Percentiles rank a stretch among this genome's conserved stretches.
phyloP scores from a whole-genome alignment of 352 stramenopile genomes.

The Phytopythium chamaehyphon region DNA sequence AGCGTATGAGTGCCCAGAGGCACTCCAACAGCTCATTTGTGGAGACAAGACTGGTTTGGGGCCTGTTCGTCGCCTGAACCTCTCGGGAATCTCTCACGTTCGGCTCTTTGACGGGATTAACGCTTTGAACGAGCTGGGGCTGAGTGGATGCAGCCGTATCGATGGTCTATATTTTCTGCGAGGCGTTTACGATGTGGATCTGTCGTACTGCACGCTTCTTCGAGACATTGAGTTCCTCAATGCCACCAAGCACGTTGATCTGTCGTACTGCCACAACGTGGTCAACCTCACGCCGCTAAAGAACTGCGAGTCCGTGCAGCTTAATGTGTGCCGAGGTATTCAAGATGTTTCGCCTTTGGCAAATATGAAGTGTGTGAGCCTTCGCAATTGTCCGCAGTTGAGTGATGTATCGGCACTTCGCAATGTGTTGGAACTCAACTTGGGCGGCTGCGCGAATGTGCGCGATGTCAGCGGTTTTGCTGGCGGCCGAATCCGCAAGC shows the following conservation, averaged over 20 bases:
- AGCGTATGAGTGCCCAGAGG: slow-evolving; percentile 29
- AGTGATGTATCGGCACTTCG: slow-evolving; percentile 39
- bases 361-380: slow-evolving; percentile 37
- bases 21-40: slow-evolving; percentile 25
- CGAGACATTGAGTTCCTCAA: slow-evolving; percentile 40
- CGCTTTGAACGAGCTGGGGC: slow-evolving; percentile 36
- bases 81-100: slow-evolving; percentile 46
- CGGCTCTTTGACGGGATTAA: slow-evolving; percentile 52
- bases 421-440: slow-evolving; percentile 49
- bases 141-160: slow-evolving; percentile 55
- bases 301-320: slow-evolving; percentile 40
- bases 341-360: slow-evolving; percentile 37
- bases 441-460: slow-evolving; percentile 45
- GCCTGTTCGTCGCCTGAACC: slow-evolving; percentile 35
- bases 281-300: slow-evolving; percentile 39
- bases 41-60: background rate
- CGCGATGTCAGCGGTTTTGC: slow-evolving; percentile 35
- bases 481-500: slow-evolving; percentile 26
- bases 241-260: slow-evolving; percentile 34
- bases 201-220: slow-evolving; percentile 69
- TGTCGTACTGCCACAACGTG: slow-evolving; percentile 69
- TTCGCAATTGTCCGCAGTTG: slow-evolving; percentile 56
- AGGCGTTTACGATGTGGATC: slow-evolving; percentile 41
- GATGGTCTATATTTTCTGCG: slow-evolving; percentile 36
- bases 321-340: slow-evolving; percentile 61